phyloP scores from a whole-genome alignment of 768 basidiomycete species.

The Boletus patriciae region DNA sequence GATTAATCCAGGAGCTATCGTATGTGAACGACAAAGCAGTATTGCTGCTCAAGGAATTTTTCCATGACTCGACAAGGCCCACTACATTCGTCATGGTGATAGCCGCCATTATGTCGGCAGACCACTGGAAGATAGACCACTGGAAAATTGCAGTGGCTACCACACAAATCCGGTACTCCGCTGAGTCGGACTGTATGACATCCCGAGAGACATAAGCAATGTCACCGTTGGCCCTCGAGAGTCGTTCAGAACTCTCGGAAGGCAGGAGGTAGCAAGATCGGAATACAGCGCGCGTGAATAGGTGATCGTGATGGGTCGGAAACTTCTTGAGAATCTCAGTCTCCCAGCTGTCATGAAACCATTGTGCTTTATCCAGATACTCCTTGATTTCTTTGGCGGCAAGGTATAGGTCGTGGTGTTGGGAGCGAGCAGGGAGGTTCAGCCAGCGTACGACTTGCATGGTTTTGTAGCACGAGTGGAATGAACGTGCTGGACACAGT shows the following conservation, averaged over 20 bases:
- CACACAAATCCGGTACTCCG: conserved; percentile 6
- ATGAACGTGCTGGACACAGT: conserved; percentile 27
- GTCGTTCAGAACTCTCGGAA: not conserved
- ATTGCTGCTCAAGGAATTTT: not conserved
- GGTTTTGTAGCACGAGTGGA: conserved; percentile 29
- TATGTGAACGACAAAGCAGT: conserved; percentile 14
- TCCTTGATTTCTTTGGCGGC: conserved; percentile 28
- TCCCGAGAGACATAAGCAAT: conserved; percentile 13
- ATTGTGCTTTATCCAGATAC: conserved; percentile 13
- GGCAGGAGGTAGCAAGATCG: conserved; percentile 15
- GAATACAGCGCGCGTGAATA: conserved; percentile 15
- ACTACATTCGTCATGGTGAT: not conserved
- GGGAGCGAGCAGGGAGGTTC: conserved; percentile 23
- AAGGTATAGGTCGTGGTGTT: conserved; percentile 28
- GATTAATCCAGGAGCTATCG: conserved; percentile 25
- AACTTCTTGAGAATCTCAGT: not conserved
- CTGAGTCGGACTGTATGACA: not conserved
- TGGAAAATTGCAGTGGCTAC: conserved; percentile 1
- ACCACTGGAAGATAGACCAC: conserved; percentile 6
- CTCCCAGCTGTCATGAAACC: conserved; percentile 4
- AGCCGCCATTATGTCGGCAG: not conserved
- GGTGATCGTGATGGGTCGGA: not conserved
- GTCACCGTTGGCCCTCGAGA: not conserved
- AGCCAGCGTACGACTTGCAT: conserved; percentile 42
- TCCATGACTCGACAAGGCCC: conserved; percentile 1